A percentile compares a stretch with the other conserved stretches of the same genome.
Evolutionary conservation across 495 filamentous ascomycete genomes (phyloP).

Genomic region (Penicillium canariense): DNA sequence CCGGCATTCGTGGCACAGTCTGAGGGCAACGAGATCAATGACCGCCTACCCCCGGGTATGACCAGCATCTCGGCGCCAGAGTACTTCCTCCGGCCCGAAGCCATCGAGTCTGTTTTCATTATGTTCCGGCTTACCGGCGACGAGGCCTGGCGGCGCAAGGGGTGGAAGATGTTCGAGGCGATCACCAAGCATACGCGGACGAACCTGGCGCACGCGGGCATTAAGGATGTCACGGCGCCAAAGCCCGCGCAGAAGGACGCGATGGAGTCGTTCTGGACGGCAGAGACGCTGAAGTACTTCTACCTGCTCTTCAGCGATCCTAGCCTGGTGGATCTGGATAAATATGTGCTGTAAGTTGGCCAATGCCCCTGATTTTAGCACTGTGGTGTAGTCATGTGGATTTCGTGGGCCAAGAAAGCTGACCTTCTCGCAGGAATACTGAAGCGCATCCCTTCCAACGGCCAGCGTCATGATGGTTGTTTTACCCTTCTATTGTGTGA

Average conservation of each 20-base stretch:
- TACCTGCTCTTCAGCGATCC: slow-evolving; percentile 73
- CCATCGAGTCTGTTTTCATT: slow-evolving; percentile 93
- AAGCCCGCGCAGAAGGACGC: slow-evolving; percentile 38
- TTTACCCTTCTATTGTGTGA: neutral
- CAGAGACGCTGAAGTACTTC: slow-evolving; percentile 80
- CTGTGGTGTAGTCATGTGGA: no score
- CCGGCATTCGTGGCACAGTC: slow-evolving; percentile 13
- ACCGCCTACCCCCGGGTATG: slow-evolving; percentile 67
- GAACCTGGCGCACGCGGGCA: slow-evolving; percentile 66
- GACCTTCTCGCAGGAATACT: slow-evolving; percentile 44
- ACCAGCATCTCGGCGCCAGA: slow-evolving; percentile 52
- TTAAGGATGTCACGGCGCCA: slow-evolving; percentile 66
- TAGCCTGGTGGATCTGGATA: slow-evolving; percentile 71
- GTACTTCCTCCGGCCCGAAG: slow-evolving; percentile 89
- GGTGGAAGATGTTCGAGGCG: slow-evolving; percentile 87
- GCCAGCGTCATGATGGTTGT: slow-evolving; percentile 27
- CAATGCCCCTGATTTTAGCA: neutral
- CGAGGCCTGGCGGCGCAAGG: slow-evolving; percentile 73
- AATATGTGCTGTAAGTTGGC: slow-evolving; percentile 69
- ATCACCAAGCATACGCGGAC: slow-evolving; percentile 65
- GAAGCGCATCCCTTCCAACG: slow-evolving; percentile 55
- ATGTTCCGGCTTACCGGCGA: slow-evolving; percentile 92
- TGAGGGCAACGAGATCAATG: slow-evolving; percentile 31
- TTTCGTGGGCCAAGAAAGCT: slow-evolving; percentile 7
- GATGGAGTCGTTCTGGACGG: slow-evolving; percentile 65